Conservation (phyloP, 805 yeast species). For the Monosporozyma yasuniensis region DNA sequence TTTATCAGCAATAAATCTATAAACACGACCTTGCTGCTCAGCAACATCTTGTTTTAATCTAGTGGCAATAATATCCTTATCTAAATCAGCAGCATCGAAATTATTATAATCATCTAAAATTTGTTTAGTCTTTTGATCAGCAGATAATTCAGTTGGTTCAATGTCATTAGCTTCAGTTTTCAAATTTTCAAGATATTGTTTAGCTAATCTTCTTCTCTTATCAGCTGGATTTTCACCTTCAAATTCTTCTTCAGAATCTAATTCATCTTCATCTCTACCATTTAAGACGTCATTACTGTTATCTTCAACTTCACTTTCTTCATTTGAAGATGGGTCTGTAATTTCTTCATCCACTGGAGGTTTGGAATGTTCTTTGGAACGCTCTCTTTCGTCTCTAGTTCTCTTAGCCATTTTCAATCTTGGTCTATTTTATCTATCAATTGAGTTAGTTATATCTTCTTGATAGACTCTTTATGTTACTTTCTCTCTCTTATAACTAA, state of each 20-base stretch:
- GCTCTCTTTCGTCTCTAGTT: constrained; percentile 16
- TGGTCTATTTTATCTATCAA: background rate
- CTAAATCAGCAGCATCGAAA: constrained; percentile 87
- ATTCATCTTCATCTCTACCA: constrained; percentile 33
- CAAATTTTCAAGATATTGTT: constrained; percentile 78
- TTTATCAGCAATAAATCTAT: constrained; percentile 52
- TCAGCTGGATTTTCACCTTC: constrained; percentile 80
- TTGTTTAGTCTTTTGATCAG: constrained; percentile 9
- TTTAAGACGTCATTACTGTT: constrained; percentile 16
- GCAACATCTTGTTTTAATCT: constrained; percentile 84
- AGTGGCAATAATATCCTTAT: constrained; percentile 71
- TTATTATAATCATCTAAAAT: constrained; percentile 34
- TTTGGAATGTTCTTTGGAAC: constrained; percentile 5
- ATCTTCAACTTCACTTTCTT: constrained; percentile 38
- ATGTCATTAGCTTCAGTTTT: constrained; percentile 46
- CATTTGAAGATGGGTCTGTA: constrained; percentile 42
- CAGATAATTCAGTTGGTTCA: constrained; percentile 9
- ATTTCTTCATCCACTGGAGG: constrained; percentile 44
- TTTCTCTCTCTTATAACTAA: background rate
- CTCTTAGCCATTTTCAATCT: constrained; percentile 9
- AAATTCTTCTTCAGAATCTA: constrained; percentile 64
- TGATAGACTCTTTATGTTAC: too few species aligned
- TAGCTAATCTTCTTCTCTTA: constrained; percentile 87
- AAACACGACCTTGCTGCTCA: constrained; percentile 77
- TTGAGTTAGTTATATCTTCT: background rate